A percentile compares a stretch with the other conserved stretches of the same genome.
These are phyloP conservation scores for Boletus patriciae DNA, from an alignment of 768 basidiomycete species.

Conservation along the genomic window DNA sequence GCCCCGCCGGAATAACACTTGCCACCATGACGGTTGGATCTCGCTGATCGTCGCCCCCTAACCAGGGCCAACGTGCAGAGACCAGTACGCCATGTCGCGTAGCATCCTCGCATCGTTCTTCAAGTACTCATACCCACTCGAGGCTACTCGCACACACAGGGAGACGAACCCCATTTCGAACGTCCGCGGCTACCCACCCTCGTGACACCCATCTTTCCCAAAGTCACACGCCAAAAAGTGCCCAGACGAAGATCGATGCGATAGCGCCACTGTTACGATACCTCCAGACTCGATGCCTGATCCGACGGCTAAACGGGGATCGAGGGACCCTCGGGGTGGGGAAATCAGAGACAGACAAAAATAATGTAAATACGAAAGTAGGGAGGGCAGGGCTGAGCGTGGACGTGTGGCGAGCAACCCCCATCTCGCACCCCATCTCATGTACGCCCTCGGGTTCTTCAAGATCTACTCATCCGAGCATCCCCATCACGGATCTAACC, in stretches of 20 bases:
- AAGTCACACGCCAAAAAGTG: not conserved
- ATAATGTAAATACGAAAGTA: not conserved
- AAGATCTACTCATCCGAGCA: not conserved
- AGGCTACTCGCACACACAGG: not conserved
- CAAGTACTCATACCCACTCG: not conserved
- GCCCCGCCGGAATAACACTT: constrained; percentile 22
- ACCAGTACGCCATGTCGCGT: constrained; percentile 14
- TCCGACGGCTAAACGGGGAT: constrained; percentile 12
- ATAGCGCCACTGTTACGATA: not conserved
- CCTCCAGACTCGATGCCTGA: constrained; percentile 1
- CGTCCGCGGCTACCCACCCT: constrained; percentile 16
- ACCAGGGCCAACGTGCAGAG: not conserved
- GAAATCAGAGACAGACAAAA: not conserved
- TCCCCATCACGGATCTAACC: constrained; percentile 15
- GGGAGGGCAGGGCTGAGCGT: not conserved
- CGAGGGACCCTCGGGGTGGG: constrained; percentile 2
- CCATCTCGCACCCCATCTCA: constrained; percentile 6
- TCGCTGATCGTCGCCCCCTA: not conserved
- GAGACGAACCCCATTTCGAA: not conserved
- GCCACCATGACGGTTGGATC: constrained; percentile 17
- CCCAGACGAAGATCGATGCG: constrained; percentile 3
- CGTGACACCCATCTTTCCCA: not conserved
- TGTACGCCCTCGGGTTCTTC: constrained; percentile 3
- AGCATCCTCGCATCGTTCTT: not conserved
- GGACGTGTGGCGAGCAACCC: constrained; percentile 3